Base-by-base conservation (phyloP, 1,139 yeast genomes). In the Yamadazyma spencermartinsiae region DNA sequence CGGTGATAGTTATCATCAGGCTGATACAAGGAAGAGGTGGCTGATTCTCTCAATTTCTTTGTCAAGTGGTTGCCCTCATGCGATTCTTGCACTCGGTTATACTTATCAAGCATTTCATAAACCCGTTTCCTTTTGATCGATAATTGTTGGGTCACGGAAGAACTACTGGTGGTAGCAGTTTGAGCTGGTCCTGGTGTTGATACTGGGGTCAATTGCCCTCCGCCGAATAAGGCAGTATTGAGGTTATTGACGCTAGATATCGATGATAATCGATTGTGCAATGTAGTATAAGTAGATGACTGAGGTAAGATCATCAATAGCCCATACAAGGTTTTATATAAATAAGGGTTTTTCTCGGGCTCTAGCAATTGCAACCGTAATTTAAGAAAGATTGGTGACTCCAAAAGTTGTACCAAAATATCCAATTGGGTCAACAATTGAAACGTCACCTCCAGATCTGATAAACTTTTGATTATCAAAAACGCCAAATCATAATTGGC, bases 221-320 rank as follows among this genome's bases (percentile, higher is more conserved):
- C 36, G 3, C 46, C 34, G 11, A 34, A 24, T 5, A 33, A 26
- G 7, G 36, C 25, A 4, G 44, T 26, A 13, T 48, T 44, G 20
- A 59, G 48, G 15, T 48, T 53, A 33, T 50, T 53, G 5, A 60
- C 58, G 14, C 55, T 58, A 1, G 67, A 55, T 4, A 63, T 55
- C 1, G 86, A 72, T 40, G 77, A 77, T 38, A 92, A 71, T 44
- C 99, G 72, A 55, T 85, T 87, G 46, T 84, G 83, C 46, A 94
- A 71, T 0, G 86, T 80, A 16, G 78, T 80, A 60, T 88, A 94
- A 0, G 98, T 96, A n/a, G 88, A 78, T 0, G 97, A 87, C 58
- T 94, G 99, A 0, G 99, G 99, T 38, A 94, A 65, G 4, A 94
- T 74, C 99, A 94, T 94, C 42, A 94, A 69, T 34, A 94, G 75